These are phyloP conservation scores for Apiospora aurea DNA, from an alignment of 2,329 filamentous ascomycete genomes.

Conservation along the genomic window DNA sequence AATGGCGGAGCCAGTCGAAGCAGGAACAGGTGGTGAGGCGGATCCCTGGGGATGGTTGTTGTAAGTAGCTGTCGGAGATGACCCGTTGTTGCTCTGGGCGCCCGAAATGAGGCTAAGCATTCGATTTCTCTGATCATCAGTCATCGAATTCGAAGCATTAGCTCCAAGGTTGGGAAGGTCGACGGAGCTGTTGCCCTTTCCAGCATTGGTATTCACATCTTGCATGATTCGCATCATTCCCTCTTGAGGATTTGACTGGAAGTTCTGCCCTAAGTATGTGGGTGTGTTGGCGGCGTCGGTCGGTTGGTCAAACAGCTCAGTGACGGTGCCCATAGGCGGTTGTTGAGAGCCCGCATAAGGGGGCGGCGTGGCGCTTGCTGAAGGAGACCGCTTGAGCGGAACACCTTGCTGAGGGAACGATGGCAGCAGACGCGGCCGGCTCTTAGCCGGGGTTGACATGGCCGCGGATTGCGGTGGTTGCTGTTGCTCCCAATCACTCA, in stretches of 20 bases:
- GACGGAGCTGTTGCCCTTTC: slow-evolving; percentile 46
- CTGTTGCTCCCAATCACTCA: slow-evolving; percentile 64
- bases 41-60: slow-evolving; percentile 31
- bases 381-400: slow-evolving; percentile 39
- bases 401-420: slow-evolving; percentile 54
- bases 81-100: slow-evolving; percentile 31
- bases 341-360: slow-evolving; percentile 42
- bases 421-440: slow-evolving; percentile 60
- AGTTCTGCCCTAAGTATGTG: slow-evolving; percentile 61
- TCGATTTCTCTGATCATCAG: slow-evolving; percentile 63
- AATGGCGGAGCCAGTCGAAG: slow-evolving; percentile 41
- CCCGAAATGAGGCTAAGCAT: slow-evolving; percentile 68
- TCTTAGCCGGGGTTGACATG: slow-evolving; percentile 54
- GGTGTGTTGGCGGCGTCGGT: slow-evolving; percentile 54
- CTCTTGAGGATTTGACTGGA: slow-evolving; percentile 64
- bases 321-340: slow-evolving; percentile 62
- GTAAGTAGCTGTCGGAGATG: slow-evolving; percentile 31
- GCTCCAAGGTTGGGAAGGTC: slow-evolving; percentile 65
- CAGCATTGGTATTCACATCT: slow-evolving; percentile 64
- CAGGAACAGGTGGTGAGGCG: slow-evolving; percentile 37
- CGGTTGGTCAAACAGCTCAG: slow-evolving; percentile 65
- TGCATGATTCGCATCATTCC: slow-evolving; percentile 72
- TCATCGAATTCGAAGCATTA: slow-evolving; percentile 61
- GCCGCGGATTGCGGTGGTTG: slow-evolving; percentile 48
- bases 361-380: slow-evolving; percentile 40